Conservation (phyloP, 1,139 yeast species). For the Geotrichum histeridarum region DNA sequence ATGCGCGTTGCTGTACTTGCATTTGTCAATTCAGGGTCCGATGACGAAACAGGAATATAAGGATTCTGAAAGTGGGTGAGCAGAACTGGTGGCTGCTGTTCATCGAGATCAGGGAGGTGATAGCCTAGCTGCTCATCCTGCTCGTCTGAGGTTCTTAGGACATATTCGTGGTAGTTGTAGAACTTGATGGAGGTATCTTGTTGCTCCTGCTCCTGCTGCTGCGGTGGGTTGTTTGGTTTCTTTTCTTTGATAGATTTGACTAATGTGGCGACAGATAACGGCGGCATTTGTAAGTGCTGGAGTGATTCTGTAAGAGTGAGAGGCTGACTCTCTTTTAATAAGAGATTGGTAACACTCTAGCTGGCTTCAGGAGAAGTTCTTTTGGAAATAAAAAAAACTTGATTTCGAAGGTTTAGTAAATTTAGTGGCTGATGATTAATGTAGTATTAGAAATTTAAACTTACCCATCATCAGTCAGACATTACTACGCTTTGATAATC, state of each 20-base stretch:
- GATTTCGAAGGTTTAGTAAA: no score
- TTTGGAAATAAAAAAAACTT: not conserved
- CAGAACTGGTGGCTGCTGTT: not conserved
- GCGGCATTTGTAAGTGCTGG: no score
- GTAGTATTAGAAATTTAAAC: no score
- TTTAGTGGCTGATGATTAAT: not conserved
- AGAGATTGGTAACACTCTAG: not conserved
- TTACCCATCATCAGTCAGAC: no score
- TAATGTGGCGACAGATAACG: no score
- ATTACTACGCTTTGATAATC: no score
- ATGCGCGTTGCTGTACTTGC: slow-evolving; percentile 46
- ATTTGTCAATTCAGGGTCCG: not conserved
- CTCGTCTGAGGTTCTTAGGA: slow-evolving; percentile 12
- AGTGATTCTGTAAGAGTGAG: no score
- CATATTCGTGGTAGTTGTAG: slow-evolving; percentile 31
- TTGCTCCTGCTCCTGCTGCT: not conserved
- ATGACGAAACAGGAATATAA: not conserved
- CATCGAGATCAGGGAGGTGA: slow-evolving; percentile 1
- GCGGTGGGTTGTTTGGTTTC: not conserved
- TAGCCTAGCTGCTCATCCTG: slow-evolving; percentile 15
- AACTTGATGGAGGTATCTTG: slow-evolving; percentile 20
- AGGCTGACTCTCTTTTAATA: no score
- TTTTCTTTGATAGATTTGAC: no score
- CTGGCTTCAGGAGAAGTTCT: not conserved
- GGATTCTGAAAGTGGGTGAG: slow-evolving; percentile 23